phyloP scores from a whole-genome alignment of 2,329 filamentous ascomycete genomes.

The Nothomitra cinnamomea region DNA sequence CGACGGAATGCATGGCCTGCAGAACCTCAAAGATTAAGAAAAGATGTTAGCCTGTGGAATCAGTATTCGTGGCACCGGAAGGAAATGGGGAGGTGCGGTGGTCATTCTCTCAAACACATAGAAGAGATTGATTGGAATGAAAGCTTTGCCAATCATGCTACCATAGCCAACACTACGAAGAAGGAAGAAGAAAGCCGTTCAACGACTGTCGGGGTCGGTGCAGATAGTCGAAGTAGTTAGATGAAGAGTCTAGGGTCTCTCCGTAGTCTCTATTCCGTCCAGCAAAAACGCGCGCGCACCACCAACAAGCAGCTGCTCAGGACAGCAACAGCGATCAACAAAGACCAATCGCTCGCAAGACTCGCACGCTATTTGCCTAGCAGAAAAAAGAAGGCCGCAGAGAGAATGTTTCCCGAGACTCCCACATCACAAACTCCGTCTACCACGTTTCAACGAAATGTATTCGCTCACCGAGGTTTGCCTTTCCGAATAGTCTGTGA shows the following conservation, averaged over 20 bases:
- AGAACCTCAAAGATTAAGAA: not conserved
- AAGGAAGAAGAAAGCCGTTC: not conserved
- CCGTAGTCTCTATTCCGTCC: not conserved
- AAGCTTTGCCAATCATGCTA: not conserved
- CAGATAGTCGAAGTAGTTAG: not conserved
- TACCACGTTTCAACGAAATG: not conserved
- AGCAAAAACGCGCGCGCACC: not conserved
- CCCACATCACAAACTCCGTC: not conserved
- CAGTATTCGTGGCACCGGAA: not conserved
- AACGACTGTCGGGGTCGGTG: not conserved
- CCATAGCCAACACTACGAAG: not conserved
- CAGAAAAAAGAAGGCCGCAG: not conserved
- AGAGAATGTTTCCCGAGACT: not conserved
- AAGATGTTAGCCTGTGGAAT: slow-evolving; percentile 8
- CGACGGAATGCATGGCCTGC: slow-evolving; percentile 54
- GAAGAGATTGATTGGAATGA: not conserved
- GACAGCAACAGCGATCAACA: not conserved
- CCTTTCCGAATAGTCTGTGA: slow-evolving; percentile 72
- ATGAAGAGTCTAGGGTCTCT: not conserved
- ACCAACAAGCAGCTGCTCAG: not conserved
- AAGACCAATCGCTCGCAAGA: not conserved
- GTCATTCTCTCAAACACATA: not conserved
- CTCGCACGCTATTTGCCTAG: not conserved
- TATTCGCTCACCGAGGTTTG: slow-evolving; percentile 57
- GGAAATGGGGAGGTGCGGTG: not conserved